Percentiles rank a stretch among this genome's conserved stretches.
These are phyloP conservation scores for Orbilia brochopaga DNA, from an alignment of 2,329 filamentous ascomycete genomes.

Conservation along the genomic window DNA sequence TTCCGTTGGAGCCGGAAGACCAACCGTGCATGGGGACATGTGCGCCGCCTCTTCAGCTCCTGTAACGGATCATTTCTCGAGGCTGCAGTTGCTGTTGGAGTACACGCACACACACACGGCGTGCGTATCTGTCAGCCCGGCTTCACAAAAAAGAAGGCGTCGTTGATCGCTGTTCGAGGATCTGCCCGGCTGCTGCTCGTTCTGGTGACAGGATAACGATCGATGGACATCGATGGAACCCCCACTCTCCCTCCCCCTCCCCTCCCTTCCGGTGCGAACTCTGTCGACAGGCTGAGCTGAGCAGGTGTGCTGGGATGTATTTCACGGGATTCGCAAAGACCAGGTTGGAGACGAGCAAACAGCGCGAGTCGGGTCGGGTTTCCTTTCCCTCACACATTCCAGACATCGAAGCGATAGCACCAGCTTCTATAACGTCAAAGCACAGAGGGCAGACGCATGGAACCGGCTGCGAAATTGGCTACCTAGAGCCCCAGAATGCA, in stretches of 20 bases:
- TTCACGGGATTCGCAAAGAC: slow-evolving; percentile 23
- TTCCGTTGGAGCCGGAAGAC: too few relatives aligned
- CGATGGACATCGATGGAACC: too few relatives aligned
- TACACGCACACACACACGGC: too few relatives aligned
- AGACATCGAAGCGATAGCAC: slow-evolving; percentile 19
- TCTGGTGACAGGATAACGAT: too few relatives aligned
- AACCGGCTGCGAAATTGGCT: slow-evolving; percentile 19
- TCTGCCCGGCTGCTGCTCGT: too few relatives aligned
- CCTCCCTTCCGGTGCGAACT: background rate
- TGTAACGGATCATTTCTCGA: too few relatives aligned
- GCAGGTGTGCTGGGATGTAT: background rate
- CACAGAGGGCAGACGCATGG: slow-evolving; percentile 23
- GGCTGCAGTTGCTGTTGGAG: too few relatives aligned
- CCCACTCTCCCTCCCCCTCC: slow-evolving; percentile 2
- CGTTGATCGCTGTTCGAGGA: too few relatives aligned
- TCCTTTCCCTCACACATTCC: slow-evolving; percentile 6
- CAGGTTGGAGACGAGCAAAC: slow-evolving; percentile 39
- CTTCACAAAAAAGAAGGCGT: too few relatives aligned
- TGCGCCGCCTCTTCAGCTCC: too few relatives aligned
- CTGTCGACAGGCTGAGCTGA: background rate
- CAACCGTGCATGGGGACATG: too few relatives aligned
- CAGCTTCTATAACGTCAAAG: slow-evolving; percentile 48
- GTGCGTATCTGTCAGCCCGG: too few relatives aligned
- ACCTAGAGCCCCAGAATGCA: slow-evolving; percentile 33
- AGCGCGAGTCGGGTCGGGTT: slow-evolving; percentile 26